Evolutionary conservation across 2,329 filamentous ascomycete species (phyloP), one percentile per base, ranked within the genome.

Genomic region (Apiospora hydei): DNA sequence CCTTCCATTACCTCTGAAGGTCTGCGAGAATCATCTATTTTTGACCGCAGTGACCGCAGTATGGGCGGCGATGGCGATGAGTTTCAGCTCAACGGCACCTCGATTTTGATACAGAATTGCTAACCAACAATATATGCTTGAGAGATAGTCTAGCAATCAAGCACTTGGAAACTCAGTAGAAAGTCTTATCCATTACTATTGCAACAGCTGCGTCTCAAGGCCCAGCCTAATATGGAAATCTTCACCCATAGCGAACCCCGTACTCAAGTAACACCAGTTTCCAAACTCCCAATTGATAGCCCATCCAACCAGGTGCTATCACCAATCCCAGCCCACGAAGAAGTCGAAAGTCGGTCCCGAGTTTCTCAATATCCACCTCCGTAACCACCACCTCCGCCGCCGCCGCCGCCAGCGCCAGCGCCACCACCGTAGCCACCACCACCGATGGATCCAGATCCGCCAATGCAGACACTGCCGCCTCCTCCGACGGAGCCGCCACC

Each of bases 1-100:
- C n/a, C n/a, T n/a, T n/a, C n/a, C n/a, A n/a, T n/a, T n/a, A n/a
- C n/a, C n/a, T n/a, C n/a, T n/a, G n/a, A n/a, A n/a, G n/a, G n/a
- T n/a, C n/a, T n/a, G n/a, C n/a, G n/a, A n/a, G 83, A 84, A 70
- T 88, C 87, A 0, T 85, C 87, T 21, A 77, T 89, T 69, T 89
- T 91, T 73, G 87, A 89, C 74, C 88, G 88, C 67, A 86, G 84
- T 73, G 84, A 83, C 41, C 86, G 84, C 69, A 85, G 83, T 69
- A 79, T 88, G 82, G 83, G 84, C 34, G 85, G 86, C 26, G 85
- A 89, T 72, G 87, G 87, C 30, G 34, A 41, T 4, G 43, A n/a
- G 6, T 67, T 67, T 26, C 24, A 57, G 51, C 51, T 18, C 44
- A 18, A 46, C 14, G 51, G 73, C 78, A 18, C 79, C 76, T 51